Evolutionary conservation across 1,284 basidiomycete genomes (phyloP), one percentile per base, ranked within the genome.

Genomic region (Malassezia restricta): DNA sequence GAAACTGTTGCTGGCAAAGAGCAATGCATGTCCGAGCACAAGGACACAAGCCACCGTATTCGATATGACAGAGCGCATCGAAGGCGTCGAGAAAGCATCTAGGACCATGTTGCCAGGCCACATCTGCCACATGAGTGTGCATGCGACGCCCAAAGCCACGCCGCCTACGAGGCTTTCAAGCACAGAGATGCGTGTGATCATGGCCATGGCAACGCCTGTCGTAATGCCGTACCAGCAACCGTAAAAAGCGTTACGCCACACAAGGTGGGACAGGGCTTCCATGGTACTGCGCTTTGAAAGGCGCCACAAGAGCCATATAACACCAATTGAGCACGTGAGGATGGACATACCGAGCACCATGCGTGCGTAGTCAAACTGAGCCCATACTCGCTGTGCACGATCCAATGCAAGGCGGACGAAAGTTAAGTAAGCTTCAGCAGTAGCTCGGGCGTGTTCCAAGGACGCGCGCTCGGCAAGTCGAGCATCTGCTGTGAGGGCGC

Each of bases 301-400:
- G 38, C 39, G 47, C 47, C 49, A 55, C 8, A 49, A 28, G 38
- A 17, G 8, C 20, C 28, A 33, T 8, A 43, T 31, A 11, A 46
- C 43, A 11, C 33, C n/a, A 15, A 46, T 20, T 6, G 43, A 31
- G 24, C 38, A 30, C n/a, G 60, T 64, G 20, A 80, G 74, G 30
- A 79, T 66, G 12, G 61, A 43, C 4, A 79, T 51, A 6, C 80
- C 92, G 17, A 84, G 75, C 3, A 74, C 73, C 77, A 98, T 96
- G 9, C 87, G 77, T 0, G 79, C 66, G 3, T 84, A 76, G 58
- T 90, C 87, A 76, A 98, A 98, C 66, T 87, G 86, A 0, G 94
- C 92, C 94, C 94, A 99, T 47, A 95, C 82, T 20, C 80, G 76
- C 6, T 89, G 82, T 62, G 91, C 90, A 3, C 79, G 79, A 0